Base-by-base conservation (phyloP, 257 asterid species). In the Fraxinus excelsior region DNA sequence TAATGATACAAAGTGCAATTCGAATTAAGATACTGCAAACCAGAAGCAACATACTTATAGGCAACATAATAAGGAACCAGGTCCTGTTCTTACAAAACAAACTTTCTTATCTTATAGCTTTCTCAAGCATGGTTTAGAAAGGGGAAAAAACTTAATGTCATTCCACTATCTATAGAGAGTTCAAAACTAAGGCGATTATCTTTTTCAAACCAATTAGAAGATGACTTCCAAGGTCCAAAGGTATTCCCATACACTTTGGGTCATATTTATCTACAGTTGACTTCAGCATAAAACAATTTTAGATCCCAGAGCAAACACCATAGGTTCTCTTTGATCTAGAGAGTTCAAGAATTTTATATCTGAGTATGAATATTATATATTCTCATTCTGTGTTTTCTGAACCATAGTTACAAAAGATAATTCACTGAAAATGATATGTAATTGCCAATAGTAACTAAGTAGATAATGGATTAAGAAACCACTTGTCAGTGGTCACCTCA, bases 11-110 rank as follows among this genome's bases (percentile, higher is more conserved):
- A 76, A 82, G 90, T 88, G 67, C 84, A 80, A 82, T 91, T 91
- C 76, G 98, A 90, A 80, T 95, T 95, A 72, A 95, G 97, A 84
- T 83, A 75, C 98, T 95, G 90, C 89, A 90, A 71, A 72, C 25
- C 72, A 77, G 60, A 71, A 71, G 75, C 21, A 68, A 80, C 72
- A 69, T 66, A 11, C 38, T 44, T 75, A 62, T 40, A 29, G 42
- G 65, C 42, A 72, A 35, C 51, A 40, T 66, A 58, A 67, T 66
- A 64, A n/a, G 46, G 73, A 25, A 51, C 66, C 51, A 35, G 66
- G 32, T 21, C 35, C 67, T 56, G 38, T 6, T 72, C 58, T 67
- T 65, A 35, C 44, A 68, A 76, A 49, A 51, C 49, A 71, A 44
- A 29, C n/a, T 56, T 51, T 14, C 53, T 25, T 49, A 71, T 77